Conservation (phyloP, 225 moss, liverwort and hornwort genomes). For the Rhytidiadelphus loreus region DNA sequence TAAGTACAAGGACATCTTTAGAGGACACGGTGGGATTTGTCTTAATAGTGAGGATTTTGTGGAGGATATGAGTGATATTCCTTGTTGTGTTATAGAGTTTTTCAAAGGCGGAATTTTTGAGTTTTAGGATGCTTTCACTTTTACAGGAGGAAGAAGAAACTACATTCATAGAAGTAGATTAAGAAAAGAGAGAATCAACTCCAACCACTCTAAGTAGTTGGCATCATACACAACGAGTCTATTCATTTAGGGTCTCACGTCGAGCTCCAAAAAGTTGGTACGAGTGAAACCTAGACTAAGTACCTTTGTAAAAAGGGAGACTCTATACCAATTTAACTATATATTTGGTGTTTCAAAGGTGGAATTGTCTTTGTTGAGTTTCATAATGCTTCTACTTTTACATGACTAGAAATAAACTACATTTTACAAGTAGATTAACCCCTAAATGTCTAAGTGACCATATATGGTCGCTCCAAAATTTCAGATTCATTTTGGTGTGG, state of each 20-base stretch:
- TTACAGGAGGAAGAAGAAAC: not conserved
- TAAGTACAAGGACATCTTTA: rapidly evolving
- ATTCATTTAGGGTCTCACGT: rapidly evolving
- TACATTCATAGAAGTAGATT: too few relatives aligned
- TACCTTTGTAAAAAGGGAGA: too few relatives aligned
- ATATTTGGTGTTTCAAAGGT: too few relatives aligned
- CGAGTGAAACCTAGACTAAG: rapidly evolving
- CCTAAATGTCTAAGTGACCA: too few relatives aligned
- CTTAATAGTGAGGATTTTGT: too few relatives aligned
- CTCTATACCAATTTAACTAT: too few relatives aligned
- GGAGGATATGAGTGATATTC: too few relatives aligned
- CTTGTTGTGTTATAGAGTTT: not conserved
- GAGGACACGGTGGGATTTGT: rapidly evolving
- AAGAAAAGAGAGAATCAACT: not conserved
- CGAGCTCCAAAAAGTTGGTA: rapidly evolving
- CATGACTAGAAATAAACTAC: rapidly evolving
- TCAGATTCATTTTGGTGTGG: too few relatives aligned
- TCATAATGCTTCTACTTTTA: too few relatives aligned
- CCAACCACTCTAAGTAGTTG: not conserved
- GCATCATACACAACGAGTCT: not conserved
- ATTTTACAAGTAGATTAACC: not conserved
- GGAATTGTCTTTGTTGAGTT: too few relatives aligned
- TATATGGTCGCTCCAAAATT: too few relatives aligned
- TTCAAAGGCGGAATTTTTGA: rapidly evolving
- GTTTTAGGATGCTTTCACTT: rapidly evolving